Conservation (phyloP, 805 yeast genomes). For the Tetrapisispora fleetii region DNA sequence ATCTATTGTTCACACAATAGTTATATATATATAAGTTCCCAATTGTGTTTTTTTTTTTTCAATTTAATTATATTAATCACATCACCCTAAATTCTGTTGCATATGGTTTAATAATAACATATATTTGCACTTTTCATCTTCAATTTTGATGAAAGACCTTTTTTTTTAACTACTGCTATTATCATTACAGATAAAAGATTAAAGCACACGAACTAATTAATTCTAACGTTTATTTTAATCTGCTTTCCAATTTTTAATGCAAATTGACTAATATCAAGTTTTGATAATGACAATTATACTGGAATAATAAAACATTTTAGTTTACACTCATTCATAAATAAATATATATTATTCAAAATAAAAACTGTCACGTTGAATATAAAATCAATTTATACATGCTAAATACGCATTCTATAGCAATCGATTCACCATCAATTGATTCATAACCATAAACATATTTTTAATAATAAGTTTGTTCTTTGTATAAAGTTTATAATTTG, state of each 20-base stretch:
- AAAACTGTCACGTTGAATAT: neutral
- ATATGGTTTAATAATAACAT: constrained; percentile 1
- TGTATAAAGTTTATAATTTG: no score
- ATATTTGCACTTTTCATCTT: constrained; percentile 1
- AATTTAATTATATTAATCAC: neutral
- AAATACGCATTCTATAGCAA: no score
- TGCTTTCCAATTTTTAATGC: no score
- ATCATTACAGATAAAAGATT: no score
- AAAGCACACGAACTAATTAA: neutral
- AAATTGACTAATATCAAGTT: no score
- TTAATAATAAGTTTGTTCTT: no score
- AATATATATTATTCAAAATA: no score
- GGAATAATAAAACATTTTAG: neutral
- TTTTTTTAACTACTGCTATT: neutral
- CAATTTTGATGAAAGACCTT: neutral
- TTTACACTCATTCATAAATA: neutral
- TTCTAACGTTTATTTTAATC: neutral
- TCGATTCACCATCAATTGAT: no score
- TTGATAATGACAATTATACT: neutral
- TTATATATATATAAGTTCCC: no score
- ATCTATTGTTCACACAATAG: no score
- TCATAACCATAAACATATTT: no score
- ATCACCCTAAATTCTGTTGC: neutral
- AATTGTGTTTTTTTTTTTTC: neutral
- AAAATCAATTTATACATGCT: no score